Evolutionary conservation across 345 rosid species (phyloP).

Genomic region (Balakata baccata): DNA sequence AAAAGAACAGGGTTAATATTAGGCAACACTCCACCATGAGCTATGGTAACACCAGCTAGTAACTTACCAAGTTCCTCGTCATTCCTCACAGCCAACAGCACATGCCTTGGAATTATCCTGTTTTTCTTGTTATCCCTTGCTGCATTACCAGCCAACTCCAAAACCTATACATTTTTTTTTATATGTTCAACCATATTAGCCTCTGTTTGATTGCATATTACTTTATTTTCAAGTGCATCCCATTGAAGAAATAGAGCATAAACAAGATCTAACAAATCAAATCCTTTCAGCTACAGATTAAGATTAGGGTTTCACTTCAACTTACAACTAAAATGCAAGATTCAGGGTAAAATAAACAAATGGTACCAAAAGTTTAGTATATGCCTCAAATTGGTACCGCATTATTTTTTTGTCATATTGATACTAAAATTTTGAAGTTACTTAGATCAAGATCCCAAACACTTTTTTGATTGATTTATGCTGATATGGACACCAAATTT

Average conservation of each 20-base stretch:
- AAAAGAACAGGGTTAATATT: conserved; percentile 42
- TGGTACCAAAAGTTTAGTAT: no score
- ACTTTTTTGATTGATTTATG: no score
- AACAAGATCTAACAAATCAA: background rate
- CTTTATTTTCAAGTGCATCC: no score
- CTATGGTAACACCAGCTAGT: conserved; percentile 44
- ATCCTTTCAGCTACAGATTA: background rate
- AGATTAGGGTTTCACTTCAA: background rate
- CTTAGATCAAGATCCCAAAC: no score
- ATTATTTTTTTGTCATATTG: no score
- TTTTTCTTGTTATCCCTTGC: conserved; percentile 46
- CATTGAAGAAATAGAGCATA: background rate
- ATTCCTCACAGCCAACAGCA: conserved; percentile 39
- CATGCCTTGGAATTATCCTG: conserved; percentile 42
- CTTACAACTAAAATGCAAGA: background rate
- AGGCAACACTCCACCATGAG: conserved; percentile 42
- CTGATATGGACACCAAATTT: no score
- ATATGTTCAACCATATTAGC: background rate
- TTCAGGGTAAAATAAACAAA: no score
- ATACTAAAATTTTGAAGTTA: no score
- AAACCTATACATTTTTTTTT: conserved; percentile 19
- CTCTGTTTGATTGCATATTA: background rate
- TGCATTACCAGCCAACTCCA: conserved; percentile 44
- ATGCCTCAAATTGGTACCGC: no score
- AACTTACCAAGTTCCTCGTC: conserved; percentile 43